These are phyloP conservation scores for Phytopythium delawarense DNA, from an alignment of 352 stramenopile species.

Conservation along the genomic window DNA sequence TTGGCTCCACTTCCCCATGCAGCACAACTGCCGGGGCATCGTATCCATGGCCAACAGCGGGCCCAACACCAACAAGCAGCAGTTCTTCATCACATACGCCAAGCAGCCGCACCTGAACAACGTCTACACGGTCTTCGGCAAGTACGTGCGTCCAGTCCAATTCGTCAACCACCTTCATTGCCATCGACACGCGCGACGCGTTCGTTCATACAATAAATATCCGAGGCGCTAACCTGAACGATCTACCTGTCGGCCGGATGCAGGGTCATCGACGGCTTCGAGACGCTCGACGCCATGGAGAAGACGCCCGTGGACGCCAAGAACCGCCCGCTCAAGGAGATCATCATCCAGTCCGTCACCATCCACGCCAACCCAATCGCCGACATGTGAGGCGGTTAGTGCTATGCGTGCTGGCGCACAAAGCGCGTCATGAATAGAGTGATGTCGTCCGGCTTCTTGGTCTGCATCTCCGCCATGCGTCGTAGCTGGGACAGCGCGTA, in stretches of 20 bases:
- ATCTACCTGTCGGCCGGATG: not conserved
- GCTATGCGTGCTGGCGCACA: slow-evolving; percentile 9
- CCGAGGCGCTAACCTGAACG: not conserved
- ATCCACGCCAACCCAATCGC: slow-evolving; percentile 94
- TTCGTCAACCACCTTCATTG: not conserved
- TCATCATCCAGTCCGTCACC: slow-evolving; percentile 83
- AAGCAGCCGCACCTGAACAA: slow-evolving; percentile 97
- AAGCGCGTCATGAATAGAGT: slow-evolving; percentile 68
- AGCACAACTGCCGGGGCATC: slow-evolving; percentile 88
- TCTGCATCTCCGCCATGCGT: slow-evolving; percentile 68
- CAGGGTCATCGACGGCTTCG: slow-evolving; percentile 94
- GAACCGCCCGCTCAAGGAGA: slow-evolving; percentile 86
- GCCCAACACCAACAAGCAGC: slow-evolving; percentile 91
- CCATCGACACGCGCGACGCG: not conserved
- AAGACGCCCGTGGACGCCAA: slow-evolving; percentile 91
- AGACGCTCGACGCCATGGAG: slow-evolving; percentile 97
- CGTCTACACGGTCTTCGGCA: slow-evolving; percentile 97
- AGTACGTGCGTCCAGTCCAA: slow-evolving; percentile 39
- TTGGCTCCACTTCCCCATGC: not conserved
- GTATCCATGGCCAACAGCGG: slow-evolving; percentile 93
- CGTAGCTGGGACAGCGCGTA: slow-evolving; percentile 70
- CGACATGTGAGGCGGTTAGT: slow-evolving; percentile 30
- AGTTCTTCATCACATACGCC: slow-evolving; percentile 99
- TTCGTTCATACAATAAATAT: slow-evolving; percentile 2
- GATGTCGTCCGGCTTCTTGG: slow-evolving; percentile 79